A percentile compares a stretch with the other conserved stretches of the same genome.
Conservation (phyloP, 495 filamentous ascomycete genomes). For the Jackrogersella multiformis region DNA sequence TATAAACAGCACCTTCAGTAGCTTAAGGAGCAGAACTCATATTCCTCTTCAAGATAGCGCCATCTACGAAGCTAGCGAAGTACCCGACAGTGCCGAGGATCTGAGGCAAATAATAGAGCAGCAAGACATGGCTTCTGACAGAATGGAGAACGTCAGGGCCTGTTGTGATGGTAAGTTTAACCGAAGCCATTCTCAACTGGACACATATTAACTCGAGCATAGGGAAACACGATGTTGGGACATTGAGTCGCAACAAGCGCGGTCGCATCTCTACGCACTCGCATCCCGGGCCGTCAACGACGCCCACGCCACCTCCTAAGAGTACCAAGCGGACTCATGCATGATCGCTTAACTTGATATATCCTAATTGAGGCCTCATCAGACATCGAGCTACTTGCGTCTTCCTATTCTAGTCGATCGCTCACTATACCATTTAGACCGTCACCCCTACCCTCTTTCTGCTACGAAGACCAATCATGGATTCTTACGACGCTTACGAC, state of each 20-base stretch:
- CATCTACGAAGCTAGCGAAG: slow-evolving; percentile 75
- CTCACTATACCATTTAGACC: slow-evolving; percentile 46
- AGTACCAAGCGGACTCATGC: slow-evolving; percentile 46
- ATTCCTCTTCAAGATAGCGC: slow-evolving; percentile 55
- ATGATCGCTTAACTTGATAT: slow-evolving; percentile 39
- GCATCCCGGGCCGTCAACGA: slow-evolving; percentile 50
- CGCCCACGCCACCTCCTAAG: slow-evolving; percentile 47
- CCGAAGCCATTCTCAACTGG: background rate
- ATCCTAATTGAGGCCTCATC: slow-evolving; percentile 20
- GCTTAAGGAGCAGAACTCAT: slow-evolving; percentile 58
- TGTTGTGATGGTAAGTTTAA: slow-evolving; percentile 89
- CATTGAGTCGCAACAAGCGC: slow-evolving; percentile 57
- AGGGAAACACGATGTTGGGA: slow-evolving; percentile 82
- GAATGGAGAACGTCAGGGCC: slow-evolving; percentile 92
- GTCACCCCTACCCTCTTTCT: slow-evolving; percentile 9
- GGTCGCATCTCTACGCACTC: slow-evolving; percentile 45
- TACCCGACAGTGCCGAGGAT: slow-evolving; percentile 82
- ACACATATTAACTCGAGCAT: slow-evolving; percentile 36
- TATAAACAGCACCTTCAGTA: slow-evolving; percentile 48
- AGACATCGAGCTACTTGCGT: slow-evolving; percentile 17
- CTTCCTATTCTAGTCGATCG: slow-evolving; percentile 49
- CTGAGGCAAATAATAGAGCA: slow-evolving; percentile 75
- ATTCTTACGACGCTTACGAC: slow-evolving; percentile 47
- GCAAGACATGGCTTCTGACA: slow-evolving; percentile 76
- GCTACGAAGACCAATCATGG: slow-evolving; percentile 43